phyloP scores from a whole-genome alignment of 192 early-diverging fungal species.

The Geranomyces michiganensis region DNA sequence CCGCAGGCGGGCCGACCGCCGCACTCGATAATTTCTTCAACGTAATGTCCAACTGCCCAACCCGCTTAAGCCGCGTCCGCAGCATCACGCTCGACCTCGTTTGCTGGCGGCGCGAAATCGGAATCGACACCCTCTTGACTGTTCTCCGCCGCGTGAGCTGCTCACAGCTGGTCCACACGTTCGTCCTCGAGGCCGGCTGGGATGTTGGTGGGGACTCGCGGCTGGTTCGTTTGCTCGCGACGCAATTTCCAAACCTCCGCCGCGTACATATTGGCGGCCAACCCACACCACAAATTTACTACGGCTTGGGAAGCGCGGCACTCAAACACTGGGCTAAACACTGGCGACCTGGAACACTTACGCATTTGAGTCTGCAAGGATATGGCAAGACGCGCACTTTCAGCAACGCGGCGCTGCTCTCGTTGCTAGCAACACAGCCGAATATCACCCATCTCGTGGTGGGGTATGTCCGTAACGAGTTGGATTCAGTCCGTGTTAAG shows the following conservation, averaged over 20 bases:
- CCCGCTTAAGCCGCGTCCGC: conserved; percentile 6
- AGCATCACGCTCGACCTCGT: conserved; percentile 1
- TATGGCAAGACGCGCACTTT: neutral
- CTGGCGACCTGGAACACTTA: neutral
- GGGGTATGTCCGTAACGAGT: neutral
- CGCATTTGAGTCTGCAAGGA: conserved; percentile 9
- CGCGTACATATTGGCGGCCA: neutral
- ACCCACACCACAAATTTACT: neutral
- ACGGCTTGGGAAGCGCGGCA: neutral
- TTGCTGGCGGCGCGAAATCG: conserved; percentile 1
- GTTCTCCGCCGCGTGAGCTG: conserved; percentile 1
- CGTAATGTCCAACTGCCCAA: neutral
- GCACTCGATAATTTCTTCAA: conserved; percentile 2
- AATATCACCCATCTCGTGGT: neutral
- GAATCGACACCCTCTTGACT: neutral
- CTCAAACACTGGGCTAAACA: neutral
- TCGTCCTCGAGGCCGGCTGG: conserved; percentile 11
- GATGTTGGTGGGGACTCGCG: conserved; percentile 2
- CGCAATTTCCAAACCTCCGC: conserved; percentile 6
- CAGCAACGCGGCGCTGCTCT: neutral
- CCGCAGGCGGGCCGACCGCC: neutral
- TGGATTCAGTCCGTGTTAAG: neutral
- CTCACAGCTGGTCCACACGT: conserved; percentile 1
- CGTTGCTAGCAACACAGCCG: neutral
- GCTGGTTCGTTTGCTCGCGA: neutral